Base-by-base conservation (phyloP, 768 basidiomycete species). In the Erythrobasidium yunnanense region DNA sequence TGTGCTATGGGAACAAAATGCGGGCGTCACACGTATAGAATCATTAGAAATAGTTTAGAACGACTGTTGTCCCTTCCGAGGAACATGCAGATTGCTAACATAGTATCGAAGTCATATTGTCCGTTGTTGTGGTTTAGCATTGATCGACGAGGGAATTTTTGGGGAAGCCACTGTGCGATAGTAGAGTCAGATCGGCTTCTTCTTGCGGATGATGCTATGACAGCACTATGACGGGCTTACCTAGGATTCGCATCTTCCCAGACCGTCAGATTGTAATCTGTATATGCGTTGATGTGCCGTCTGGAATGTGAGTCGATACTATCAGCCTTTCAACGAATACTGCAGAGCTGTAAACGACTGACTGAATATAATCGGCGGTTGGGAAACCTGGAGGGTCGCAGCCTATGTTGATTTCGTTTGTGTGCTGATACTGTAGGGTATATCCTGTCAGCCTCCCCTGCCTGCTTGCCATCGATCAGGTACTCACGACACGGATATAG, bases 341-440 rank as follows among this genome's bases (percentile, higher is more conserved):
- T 15, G n/a, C n/a, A n/a, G n/a, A n/a, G n/a, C n/a, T n/a, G n/a
- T n/a, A n/a, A 20, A 20, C 42, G 42, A 20, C 42, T 45, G 15
- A 32, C 57, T 60, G 35, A 56, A 79, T 79, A 67, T 97, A 97
- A 60, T 83, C 77, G 13, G 83, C 75, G 2, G 92, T 97, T 0
- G 92, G 92, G 67, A 82, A 80, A 54, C 79, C 81, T 1, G 83
- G 77, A 7, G 92, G 92, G 74, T 87, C 80, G 75, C 92, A 97
- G 1, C 86, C 85, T 45, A 90, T 72, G 51, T 73, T 79, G 71
- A 83, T 75, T 20, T 82, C 73, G 8, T 85, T 88, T 23, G 82
- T 73, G 23, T 85, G 82, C 77, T 96, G 92, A 70, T 90, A 90
- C n/a, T 68, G 58, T 15, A n/a, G n/a, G 18, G 18, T 25, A 18